Conservation (phyloP, 306 rosid genomes). For the Quercus engelmannii region DNA sequence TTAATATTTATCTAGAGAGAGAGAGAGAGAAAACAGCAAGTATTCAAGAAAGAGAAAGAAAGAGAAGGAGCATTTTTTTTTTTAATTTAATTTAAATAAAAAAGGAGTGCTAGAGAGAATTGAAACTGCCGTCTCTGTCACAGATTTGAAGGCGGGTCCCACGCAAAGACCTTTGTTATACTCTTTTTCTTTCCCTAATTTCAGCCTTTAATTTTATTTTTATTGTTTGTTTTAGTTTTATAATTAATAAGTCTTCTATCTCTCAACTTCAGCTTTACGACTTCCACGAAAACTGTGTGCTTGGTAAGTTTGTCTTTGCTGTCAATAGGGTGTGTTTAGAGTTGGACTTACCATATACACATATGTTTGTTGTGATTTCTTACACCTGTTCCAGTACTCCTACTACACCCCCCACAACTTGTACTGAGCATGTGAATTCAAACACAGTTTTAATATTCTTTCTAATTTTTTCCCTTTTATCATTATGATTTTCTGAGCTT, state of each 20-base stretch:
- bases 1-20: slow-evolving; percentile 1
- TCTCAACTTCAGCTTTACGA: slow-evolving; percentile 33
- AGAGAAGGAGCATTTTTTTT: not conserved
- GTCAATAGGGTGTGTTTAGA: not conserved
- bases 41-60: slow-evolving; percentile 26
- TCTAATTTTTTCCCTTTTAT: not conserved
- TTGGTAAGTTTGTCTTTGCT: not conserved
- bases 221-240: not conserved
- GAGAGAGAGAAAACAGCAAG: slow-evolving; percentile 5
- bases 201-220: slow-evolving; percentile 42
- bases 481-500: not conserved
- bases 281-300: slow-evolving; percentile 3
- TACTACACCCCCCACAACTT: no score
- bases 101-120: slow-evolving; percentile 32
- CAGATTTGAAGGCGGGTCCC: slow-evolving; percentile 79
- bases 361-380: not conserved
- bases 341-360: not conserved
- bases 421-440: no score
- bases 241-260: no score
- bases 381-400: no score
- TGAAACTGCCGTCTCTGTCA: slow-evolving; percentile 79
- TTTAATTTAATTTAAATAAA: slow-evolving; percentile 33
- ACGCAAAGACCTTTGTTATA: slow-evolving; percentile 63
- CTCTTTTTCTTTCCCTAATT: slow-evolving; percentile 39
- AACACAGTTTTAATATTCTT: no score